Conservation (phyloP, 805 yeast genomes). For the Candida pini region DNA sequence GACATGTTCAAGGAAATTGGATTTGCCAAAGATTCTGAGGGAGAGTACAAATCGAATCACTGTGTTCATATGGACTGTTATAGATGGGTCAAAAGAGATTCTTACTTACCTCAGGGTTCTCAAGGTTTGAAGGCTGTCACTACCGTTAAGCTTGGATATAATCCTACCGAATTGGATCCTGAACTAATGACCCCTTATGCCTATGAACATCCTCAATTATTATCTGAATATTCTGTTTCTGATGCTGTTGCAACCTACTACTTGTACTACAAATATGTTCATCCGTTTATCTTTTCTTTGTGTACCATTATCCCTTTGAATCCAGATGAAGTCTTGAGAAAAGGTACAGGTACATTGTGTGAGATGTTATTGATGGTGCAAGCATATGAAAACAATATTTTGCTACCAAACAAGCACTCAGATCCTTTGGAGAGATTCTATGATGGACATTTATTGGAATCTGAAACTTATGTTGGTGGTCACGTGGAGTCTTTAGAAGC, state of each 20-base stretch:
- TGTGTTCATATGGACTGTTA: conserved; percentile 97
- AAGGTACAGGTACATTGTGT: conserved; percentile 98
- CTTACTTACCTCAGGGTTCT: conserved; percentile 96
- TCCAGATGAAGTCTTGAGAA: conserved; percentile 93
- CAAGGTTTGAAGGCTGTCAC: conserved; percentile 98
- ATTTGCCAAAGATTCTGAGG: conserved; percentile 81
- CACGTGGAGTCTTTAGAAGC: conserved; percentile 97
- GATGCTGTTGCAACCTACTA: conserved; percentile 99
- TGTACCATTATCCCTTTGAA: conserved; percentile 93
- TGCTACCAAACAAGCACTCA: conserved; percentile 88
- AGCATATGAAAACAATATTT: conserved; percentile 71
- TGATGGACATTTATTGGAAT: conserved; percentile 87
- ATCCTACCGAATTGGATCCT: conserved; percentile 95
- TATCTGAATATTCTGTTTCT: conserved; percentile 96
- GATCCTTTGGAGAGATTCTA: conserved; percentile 95
- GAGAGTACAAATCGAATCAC: conserved; percentile 85
- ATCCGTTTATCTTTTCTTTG: conserved; percentile 91
- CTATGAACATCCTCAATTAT: conserved; percentile 80
- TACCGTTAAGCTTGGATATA: conserved; percentile 89
- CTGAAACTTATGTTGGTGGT: conserved; percentile 98
- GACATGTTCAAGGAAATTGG: conserved; percentile 93
- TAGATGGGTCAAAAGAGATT: conserved; percentile 97
- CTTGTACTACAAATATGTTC: conserved; percentile 92
- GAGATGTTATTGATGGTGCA: conserved; percentile 97
- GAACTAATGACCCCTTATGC: conserved; percentile 99